Evolutionary conservation across 208 protist genomes (phyloP).

Genomic region (Angomonas ambiguus): DNA sequence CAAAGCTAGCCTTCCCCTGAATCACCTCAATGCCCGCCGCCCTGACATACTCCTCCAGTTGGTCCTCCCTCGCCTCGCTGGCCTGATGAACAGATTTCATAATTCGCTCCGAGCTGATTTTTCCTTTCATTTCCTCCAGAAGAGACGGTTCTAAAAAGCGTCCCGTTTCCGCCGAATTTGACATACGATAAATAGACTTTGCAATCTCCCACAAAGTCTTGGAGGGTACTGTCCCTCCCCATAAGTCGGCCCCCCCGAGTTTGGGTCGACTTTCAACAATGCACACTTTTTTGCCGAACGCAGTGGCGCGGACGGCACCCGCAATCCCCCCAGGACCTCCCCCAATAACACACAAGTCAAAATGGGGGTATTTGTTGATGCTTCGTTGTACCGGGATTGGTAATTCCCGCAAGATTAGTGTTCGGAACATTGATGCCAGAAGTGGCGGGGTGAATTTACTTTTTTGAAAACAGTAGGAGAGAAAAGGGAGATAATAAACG

Average conservation of each 20-base stretch:
- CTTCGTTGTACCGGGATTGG: conserved; percentile 41
- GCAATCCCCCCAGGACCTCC: conserved; percentile 56
- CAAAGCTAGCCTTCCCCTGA: conserved; percentile 53
- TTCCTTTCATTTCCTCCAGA: conserved; percentile 12
- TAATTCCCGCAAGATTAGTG: conserved; percentile 8
- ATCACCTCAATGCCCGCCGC: conserved; percentile 48
- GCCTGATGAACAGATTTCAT: conserved; percentile 29
- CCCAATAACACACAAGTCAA: conserved; percentile 72
- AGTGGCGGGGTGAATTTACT: conserved; percentile 1
- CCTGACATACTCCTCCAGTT: conserved; percentile 24
- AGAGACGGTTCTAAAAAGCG: conserved; percentile 28
- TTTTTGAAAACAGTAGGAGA: conserved; percentile 12
- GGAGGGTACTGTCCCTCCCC: conserved; percentile 66
- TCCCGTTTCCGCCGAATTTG: conserved; percentile 14
- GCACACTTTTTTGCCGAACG: conserved; percentile 54
- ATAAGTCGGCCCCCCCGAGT: conserved; percentile 59
- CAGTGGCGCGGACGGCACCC: conserved; percentile 46
- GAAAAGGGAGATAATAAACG: background rate
- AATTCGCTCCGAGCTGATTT: conserved; percentile 31
- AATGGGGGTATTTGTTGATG: conserved; percentile 41
- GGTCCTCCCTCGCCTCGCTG: conserved; percentile 32
- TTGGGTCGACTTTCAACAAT: conserved; percentile 41
- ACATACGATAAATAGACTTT: conserved; percentile 34
- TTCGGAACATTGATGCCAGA: background rate
- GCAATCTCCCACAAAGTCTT: conserved; percentile 70